These are phyloP conservation scores for Pseudogymnoascus sp. DNA, from an alignment of 2,329 filamentous ascomycete species.

Conservation along the genomic window DNA sequence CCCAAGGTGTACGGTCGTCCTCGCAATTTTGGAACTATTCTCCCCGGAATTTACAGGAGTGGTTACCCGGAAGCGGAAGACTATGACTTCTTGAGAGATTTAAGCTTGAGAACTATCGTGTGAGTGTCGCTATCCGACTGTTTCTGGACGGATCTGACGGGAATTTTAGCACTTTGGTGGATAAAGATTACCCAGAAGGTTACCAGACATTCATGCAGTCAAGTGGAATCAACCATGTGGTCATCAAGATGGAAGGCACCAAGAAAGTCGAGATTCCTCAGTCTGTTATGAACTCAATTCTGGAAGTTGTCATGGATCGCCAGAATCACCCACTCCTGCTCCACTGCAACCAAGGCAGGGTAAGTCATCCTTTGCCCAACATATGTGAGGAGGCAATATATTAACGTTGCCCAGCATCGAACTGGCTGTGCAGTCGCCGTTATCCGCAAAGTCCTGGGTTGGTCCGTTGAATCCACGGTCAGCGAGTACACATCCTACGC, in stretches of 20 bases:
- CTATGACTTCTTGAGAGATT: constrained; percentile 57
- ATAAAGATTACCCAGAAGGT: constrained; percentile 48
- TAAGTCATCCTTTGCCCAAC: constrained; percentile 28
- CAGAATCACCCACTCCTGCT: constrained; percentile 73
- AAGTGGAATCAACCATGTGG: constrained; percentile 62
- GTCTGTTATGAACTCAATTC: constrained; percentile 60
- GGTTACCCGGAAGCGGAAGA: constrained; percentile 68
- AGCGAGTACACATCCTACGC: constrained; percentile 67
- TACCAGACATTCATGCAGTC: constrained; percentile 54
- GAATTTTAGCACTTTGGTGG: constrained; percentile 49
- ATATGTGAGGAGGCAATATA: neutral
- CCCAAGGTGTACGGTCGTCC: constrained; percentile 34
- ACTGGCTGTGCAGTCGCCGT: constrained; percentile 84
- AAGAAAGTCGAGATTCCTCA: constrained; percentile 68
- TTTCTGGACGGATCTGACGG: constrained; percentile 11
- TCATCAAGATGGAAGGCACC: constrained; percentile 78
- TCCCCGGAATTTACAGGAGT: constrained; percentile 70
- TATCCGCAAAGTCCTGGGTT: constrained; percentile 64
- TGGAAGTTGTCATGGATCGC: constrained; percentile 62
- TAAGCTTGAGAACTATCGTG: constrained; percentile 74
- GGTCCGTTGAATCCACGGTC: constrained; percentile 53
- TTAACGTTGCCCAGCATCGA: constrained; percentile 52
- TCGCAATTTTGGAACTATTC: constrained; percentile 68
- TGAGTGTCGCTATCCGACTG: constrained; percentile 34
- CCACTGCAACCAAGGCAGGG: constrained; percentile 89